Percentiles rank a stretch among this genome's conserved stretches.
phyloP scores from a whole-genome alignment of 495 filamentous ascomycete species.

The Neurospora terricola region DNA sequence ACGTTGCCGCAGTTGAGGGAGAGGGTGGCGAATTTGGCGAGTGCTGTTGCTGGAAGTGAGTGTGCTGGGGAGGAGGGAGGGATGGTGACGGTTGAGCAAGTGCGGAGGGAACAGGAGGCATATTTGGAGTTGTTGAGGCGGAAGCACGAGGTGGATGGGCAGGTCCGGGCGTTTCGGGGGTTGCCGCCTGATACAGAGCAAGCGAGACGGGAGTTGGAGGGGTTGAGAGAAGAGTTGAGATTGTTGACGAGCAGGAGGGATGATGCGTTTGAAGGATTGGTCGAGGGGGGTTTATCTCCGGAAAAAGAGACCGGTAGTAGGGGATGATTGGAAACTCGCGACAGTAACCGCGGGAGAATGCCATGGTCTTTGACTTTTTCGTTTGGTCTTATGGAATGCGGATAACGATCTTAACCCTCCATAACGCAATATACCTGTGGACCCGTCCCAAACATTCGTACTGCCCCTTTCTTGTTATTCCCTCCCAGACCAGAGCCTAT shows the following conservation, averaged over 20 bases:
- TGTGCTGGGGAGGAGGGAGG: constrained; percentile 33
- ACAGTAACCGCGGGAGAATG: background rate
- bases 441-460: background rate
- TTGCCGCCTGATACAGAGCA: constrained; percentile 59
- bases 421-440: background rate
- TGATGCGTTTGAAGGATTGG: constrained; percentile 54
- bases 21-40: constrained; percentile 25
- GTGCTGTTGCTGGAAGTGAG: constrained; percentile 37
- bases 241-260: constrained; percentile 51
- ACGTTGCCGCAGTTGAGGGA: constrained; percentile 42
- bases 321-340: background rate
- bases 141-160: constrained; percentile 47
- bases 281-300: constrained; percentile 40
- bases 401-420: background rate
- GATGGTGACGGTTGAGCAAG: constrained; percentile 33
- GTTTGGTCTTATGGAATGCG: constrained; percentile 1
- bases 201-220: constrained; percentile 56
- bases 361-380: background rate
- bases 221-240: constrained; percentile 49
- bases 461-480: background rate
- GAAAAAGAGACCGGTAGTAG: background rate
- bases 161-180: constrained; percentile 52
- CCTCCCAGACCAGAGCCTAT: background rate
- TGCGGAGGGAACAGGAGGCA: constrained; percentile 42
- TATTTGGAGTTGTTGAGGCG: constrained; percentile 38